Base-by-base conservation (phyloP, 495 filamentous ascomycete species). In the Neurospora sp. region DNA sequence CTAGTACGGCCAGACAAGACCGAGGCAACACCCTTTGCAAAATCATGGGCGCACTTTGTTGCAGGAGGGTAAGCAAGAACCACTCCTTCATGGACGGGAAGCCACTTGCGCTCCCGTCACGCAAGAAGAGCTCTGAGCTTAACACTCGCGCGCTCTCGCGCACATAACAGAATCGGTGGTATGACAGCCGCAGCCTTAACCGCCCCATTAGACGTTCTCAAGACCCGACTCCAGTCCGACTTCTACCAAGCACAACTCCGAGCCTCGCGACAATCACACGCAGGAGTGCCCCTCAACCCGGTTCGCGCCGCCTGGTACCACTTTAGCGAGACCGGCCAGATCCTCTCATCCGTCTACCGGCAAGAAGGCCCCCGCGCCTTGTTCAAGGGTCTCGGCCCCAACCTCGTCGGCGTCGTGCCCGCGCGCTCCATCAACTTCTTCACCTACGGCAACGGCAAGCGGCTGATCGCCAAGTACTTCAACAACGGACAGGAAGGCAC, bases 361-460 rank as follows among this genome's bases (percentile, higher is more conserved):
- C 79, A 88, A 35, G 94, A 97, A 81, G 94, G 94, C 40, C 92
- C 89, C 88, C 87, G 92, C 48, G 92, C 93, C 2, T 86, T 97
- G 2, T 97, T 97, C 86, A 94, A 94, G 78, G 94, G 94, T 10
- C 87, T 97, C 1, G 94, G 93, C 0, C 94, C 94, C 11, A 97
- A 94, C 79, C 87, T 97, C 5, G 86, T 94, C 39, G 94, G 94
- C 41, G 93, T 97, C 7, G 91, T 97, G 16, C 94, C 94, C 9
- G 94, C 94, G 70, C 88, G 92, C 44, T 85, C 92, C 23, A 95
- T 96, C 78, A 94, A 95, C 78, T 97, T 97, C 80, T 96, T 91
- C 81, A 89, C 90, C 23, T 97, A 97, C 79, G 93, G 93, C 35
- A 97, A 95, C 82, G 90, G 93, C 77, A 97, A 97, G 82, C 86